Evolutionary conservation across 1,139 yeast species (phyloP), one percentile per base, ranked within the genome.

Genomic region (Scheffersomyces segobiensis): DNA sequence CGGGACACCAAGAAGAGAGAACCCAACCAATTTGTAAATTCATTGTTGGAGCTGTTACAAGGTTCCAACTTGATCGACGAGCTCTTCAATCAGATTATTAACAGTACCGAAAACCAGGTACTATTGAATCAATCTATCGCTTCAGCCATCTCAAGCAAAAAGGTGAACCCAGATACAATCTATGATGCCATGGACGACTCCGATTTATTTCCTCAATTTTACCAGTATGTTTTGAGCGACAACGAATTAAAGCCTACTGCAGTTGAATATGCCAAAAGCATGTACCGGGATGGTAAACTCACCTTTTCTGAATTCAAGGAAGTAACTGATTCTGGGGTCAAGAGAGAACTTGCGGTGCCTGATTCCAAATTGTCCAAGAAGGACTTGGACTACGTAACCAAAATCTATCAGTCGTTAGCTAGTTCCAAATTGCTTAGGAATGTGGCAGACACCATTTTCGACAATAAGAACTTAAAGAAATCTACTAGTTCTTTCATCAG

Each of bases 401-500:
- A 66, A 17, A 62, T 74, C 19, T 67, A 73, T 52, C 60, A 61
- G 53, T 62, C 68, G 8, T 69, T 75, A 55, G 56, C 68, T 19
- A 64, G 66, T 53, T 69, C 75, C 20, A 74, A 69, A 10, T 62
- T 73, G 50, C 63, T 71, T 24, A 64, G 67, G 39, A 61, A 65
- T 20, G 63, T 73, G 53, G 64, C 73, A 53, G 59, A 57, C 20
- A 63, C 68, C 12, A 62, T 74, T 46, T 63, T 71, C 55, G 67
- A 68, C 58, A 69, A 72, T 60, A 67, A 65, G 54, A 60, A 65
- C 7, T 58, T 71, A 50, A 55, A 61, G 47, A 59, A 59, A 21
- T 62, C 67, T 48, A 73, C 72, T 55, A 57, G 58, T 69, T 12
- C 54, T 58, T 8, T 55, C 56, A 46, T 55, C 50, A 49, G 60